Percentiles rank a stretch among this genome's conserved stretches.
Evolutionary conservation across 768 basidiomycete species (phyloP).

Genomic region (Lactarius sp.): DNA sequence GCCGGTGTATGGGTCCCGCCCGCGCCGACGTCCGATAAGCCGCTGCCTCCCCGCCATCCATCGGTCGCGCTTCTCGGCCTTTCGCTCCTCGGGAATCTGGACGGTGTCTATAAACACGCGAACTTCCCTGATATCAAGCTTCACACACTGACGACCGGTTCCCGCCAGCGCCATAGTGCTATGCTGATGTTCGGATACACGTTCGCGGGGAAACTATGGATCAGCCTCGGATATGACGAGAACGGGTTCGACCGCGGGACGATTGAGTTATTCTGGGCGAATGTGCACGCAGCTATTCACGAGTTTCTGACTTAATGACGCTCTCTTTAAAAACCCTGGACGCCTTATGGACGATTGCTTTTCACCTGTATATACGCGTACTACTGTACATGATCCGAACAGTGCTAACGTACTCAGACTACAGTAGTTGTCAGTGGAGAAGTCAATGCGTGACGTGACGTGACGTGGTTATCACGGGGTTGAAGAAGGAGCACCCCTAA

Average conservation of each 20-base stretch:
- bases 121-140: constrained; percentile 51
- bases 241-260: constrained; percentile 63
- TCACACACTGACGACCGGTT: constrained; percentile 76
- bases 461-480: neutral
- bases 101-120: constrained; percentile 72
- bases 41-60: constrained; percentile 34
- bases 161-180: constrained; percentile 70
- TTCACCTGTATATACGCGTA: neutral
- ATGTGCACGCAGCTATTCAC: constrained; percentile 48
- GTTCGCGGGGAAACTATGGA: constrained; percentile 68
- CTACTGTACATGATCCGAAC: too few species aligned
- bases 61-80: constrained; percentile 67
- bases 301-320: constrained; percentile 45
- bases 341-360: neutral
- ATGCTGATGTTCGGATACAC: constrained; percentile 84
- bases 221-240: constrained; percentile 75
- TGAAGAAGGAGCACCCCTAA: too few species aligned
- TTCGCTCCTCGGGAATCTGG: constrained; percentile 81
- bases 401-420: too few species aligned
- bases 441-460: neutral
- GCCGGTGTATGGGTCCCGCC: constrained; percentile 39
- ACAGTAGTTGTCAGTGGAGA: too few species aligned
- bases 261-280: constrained; percentile 64
- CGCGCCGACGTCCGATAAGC: constrained; percentile 21
- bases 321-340: neutral